Conservation (phyloP, 148 eudicot genomes). For the Rhododendron vialii region DNA sequence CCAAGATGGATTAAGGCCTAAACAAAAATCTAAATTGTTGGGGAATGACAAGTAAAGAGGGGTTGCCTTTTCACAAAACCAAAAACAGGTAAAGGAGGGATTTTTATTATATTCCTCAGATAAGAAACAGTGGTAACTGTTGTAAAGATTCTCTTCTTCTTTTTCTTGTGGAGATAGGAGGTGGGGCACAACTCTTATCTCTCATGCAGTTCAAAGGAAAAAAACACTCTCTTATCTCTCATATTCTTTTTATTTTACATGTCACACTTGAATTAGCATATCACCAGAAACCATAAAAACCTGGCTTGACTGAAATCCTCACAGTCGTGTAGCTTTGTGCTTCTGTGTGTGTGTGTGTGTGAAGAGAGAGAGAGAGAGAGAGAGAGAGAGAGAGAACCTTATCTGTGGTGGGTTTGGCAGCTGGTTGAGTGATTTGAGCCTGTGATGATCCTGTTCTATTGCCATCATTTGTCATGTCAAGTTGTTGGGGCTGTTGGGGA, state of each 20-base stretch:
- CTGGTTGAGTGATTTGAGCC: conserved; percentile 2
- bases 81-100: not conserved
- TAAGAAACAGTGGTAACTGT: conserved; percentile 27
- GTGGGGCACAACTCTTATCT: not conserved
- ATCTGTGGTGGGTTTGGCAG: conserved; percentile 47
- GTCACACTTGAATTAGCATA: conserved; percentile 21
- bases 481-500: conserved; percentile 26
- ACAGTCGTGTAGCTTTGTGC: conserved; percentile 16
- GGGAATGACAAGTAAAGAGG: conserved; percentile 29
- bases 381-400: conserved; percentile 39
- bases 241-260: not conserved
- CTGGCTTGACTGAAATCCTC: conserved; percentile 27
- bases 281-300: conserved; percentile 30
- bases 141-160: conserved; percentile 49
- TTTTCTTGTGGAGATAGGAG: conserved; percentile 4
- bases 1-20: conserved; percentile 4
- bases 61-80: not conserved
- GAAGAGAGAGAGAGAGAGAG: not conserved
- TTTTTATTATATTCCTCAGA: conserved; percentile 3
- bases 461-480: conserved; percentile 44
- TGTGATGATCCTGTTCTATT: conserved; percentile 37
- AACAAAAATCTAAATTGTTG: conserved; percentile 33
- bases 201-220: not conserved
- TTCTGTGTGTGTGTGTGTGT: too few relatives aligned
- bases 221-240: not conserved